Evolutionary conservation across 352 stramenopile genomes (phyloP), one percentile per base, ranked within the genome.

Genomic region (Globisporangium barbulae): DNA sequence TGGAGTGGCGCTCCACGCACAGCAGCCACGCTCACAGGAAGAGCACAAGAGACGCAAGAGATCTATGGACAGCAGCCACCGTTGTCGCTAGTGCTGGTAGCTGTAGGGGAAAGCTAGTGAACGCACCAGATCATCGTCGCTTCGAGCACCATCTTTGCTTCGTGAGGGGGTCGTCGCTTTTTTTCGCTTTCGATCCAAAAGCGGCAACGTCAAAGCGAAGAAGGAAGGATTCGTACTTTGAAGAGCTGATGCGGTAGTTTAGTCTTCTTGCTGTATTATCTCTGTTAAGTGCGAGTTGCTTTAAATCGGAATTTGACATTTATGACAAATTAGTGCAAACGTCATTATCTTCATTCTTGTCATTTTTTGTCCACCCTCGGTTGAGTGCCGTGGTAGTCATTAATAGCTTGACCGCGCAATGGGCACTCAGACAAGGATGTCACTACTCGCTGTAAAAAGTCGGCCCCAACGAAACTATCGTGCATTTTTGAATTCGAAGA

Each of bases 121-220:
- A 77, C 83, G 64, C 63, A 93, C 84, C 86, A 94, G 54, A 93
- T 93, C 81, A 94, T 92, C 56, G 86, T 94, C 73, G 83, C 90
- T 85, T 94, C 86, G 71, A 94, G 83, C 78, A 83, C 81, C 85
- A 94, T 94, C 63, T 59, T 81, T 4, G 47, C 48, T 52, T 37
- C 66, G 55, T 25, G 21, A 49, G 33, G 52, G 53, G 42, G 42
- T 41, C 57, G 45, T 22, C 19, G 37, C 25, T 53, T 9, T 71
- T 53, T 35, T 44, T 35, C 28, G 21, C 7, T n/a, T 37, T 49
- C 28, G 25, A 61, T 61, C 55, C 39, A 53, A 61, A 53, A 42
- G 37, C n/a, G 8, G 13, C 35, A 48, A 60, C 39, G 15, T 39
- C 39, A n/a, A 47, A 47, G 41, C 41, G 35, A 50, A 30, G 10